These are phyloP conservation scores for Lomentospora prolificans DNA, from an alignment of 2,329 filamentous ascomycete species.

Conservation along the genomic window DNA sequence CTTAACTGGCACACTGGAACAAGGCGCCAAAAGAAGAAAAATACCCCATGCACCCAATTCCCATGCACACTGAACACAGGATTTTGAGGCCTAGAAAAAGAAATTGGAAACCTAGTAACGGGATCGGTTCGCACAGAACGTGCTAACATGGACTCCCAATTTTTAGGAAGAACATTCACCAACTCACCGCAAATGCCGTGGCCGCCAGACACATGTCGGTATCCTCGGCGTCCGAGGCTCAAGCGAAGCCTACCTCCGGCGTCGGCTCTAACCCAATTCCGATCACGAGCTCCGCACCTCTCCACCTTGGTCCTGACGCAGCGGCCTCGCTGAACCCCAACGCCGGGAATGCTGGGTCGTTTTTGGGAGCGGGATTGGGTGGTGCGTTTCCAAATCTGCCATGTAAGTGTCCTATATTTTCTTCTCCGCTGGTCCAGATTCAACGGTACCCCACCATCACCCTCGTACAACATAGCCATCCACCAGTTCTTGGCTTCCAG, in stretches of 20 bases:
- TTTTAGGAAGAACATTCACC: slow-evolving; percentile 31
- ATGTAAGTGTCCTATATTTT: slow-evolving; percentile 28
- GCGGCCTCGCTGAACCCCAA: slow-evolving; percentile 13
- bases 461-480: background rate
- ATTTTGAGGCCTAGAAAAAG: background rate
- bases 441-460: background rate
- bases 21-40: background rate
- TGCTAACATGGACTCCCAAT: slow-evolving; percentile 10
- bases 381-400: slow-evolving; percentile 37
- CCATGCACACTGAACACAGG: background rate
- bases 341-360: slow-evolving; percentile 19
- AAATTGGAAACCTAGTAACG: no score
- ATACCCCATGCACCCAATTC: background rate
- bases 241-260: slow-evolving; percentile 26
- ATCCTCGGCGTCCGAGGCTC: slow-evolving; percentile 34
- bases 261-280: slow-evolving; percentile 16
- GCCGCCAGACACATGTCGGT: slow-evolving; percentile 11
- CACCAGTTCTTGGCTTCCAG: background rate
- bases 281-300: slow-evolving; percentile 9
- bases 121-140: slow-evolving; percentile 17
- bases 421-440: background rate
- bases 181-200: slow-evolving; percentile 25
- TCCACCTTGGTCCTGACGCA: slow-evolving; percentile 9
- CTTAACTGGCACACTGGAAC: background rate
- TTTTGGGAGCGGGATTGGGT: slow-evolving; percentile 19